Conservation (phyloP, 345 rosid genomes). For the Eucalyptus polyanthemos region DNA sequence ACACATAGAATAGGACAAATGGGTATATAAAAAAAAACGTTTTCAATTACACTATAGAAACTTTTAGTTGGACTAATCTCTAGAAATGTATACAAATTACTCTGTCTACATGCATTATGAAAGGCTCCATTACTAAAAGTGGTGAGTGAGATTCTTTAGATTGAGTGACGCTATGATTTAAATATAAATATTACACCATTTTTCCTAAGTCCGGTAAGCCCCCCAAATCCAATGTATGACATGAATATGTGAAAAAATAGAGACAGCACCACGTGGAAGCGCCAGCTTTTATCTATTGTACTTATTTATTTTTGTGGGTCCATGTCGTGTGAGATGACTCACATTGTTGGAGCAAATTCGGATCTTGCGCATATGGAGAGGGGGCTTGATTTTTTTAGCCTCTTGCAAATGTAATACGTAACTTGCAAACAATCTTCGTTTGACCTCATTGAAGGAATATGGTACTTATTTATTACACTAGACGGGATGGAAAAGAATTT, state of each 20-base stretch:
- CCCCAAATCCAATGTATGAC: neutral
- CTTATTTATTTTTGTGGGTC: neutral
- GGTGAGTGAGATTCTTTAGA: neutral
- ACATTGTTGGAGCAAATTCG: neutral
- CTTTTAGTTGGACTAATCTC: neutral
- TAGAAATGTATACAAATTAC: neutral
- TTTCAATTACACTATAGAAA: neutral
- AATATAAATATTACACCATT: neutral
- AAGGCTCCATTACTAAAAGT: neutral
- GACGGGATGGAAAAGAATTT: neutral
- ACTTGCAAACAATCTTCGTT: neutral
- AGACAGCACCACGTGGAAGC: neutral
- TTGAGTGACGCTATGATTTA: neutral
- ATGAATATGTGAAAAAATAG: neutral
- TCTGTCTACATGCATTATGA: neutral
- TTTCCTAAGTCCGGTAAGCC: neutral
- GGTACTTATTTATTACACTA: neutral
- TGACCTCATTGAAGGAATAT: neutral
- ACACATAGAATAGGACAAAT: neutral
- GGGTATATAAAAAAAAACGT: neutral
- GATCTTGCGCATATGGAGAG: neutral
- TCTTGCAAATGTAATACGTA: neutral
- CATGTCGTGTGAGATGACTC: neutral
- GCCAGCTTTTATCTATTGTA: neutral
- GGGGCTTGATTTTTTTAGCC: neutral